Evolutionary conservation across 805 yeast species (phyloP), one percentile per base, ranked within the genome.

Genomic region (Candida anglica): DNA sequence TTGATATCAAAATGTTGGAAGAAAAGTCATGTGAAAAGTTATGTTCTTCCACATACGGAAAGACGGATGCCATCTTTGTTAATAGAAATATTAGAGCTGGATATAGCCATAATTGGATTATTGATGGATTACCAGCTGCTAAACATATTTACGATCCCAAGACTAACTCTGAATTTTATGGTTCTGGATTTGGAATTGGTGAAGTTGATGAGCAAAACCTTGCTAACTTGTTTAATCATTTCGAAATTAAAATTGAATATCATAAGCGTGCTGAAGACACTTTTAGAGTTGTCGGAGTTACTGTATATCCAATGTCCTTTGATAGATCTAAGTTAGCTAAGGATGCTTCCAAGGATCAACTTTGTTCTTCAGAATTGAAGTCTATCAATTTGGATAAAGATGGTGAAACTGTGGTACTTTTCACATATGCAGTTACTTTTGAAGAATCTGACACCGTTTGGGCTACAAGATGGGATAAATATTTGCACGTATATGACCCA

Each of bases 401-500:
- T 15, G 54, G 53, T 10, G 78, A 72, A 22, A 72, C 80, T 5
- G 53, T 57, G 1, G 95, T 91, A n/a, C 53, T 69, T 14, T 93
- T 78, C 64, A 76, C 95, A n/a, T 93, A 93, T 60, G 80, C 93
- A 2, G 93, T 91, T 14, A 63, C 56, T 22, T 93, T 91, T 71
- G 56, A 63, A 15, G 74, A 73, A 35, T 81, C 91, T 6, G 69
- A 67, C 5, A 85, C 93, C 2, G 77, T 79, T 3, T 93, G 98
- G 98, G 98, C 97, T 21, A 91, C 98, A 2, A 80, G 98, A 65
- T 93, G 98, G 98, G 98, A 93, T 60, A 86, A 87, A 60, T 93
- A 93, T 56, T 69, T 93, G 50, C 94, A 86, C 48, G 93, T 85
- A 16, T 84, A 81, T 56, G 95, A 86, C 53, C 94, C 97, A 37